Conservation (phyloP, 2,329 filamentous ascomycete genomes). For the Fusarium phyllophilum region DNA sequence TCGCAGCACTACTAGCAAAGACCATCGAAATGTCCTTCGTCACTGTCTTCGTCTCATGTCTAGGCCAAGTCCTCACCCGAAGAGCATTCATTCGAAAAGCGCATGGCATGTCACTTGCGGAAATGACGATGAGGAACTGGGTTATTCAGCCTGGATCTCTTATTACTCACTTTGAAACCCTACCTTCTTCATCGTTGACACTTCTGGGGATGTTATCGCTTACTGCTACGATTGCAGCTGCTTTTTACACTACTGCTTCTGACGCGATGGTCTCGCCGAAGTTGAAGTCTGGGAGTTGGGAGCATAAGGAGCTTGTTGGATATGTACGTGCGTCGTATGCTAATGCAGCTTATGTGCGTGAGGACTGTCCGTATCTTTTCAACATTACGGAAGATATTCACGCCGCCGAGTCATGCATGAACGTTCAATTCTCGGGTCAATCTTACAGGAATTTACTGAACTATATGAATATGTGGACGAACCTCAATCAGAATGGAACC, state of each 20-base stretch:
- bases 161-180: slow-evolving; percentile 73
- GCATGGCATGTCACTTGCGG: slow-evolving; percentile 75
- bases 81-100: slow-evolving; percentile 70
- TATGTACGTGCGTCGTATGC: slow-evolving; percentile 70
- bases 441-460: slow-evolving; percentile 75
- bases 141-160: slow-evolving; percentile 77
- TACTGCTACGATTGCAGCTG: slow-evolving; percentile 70
- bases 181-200: slow-evolving; percentile 71
- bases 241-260: slow-evolving; percentile 81
- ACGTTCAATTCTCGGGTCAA: slow-evolving; percentile 75
- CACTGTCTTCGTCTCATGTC: slow-evolving; percentile 77
- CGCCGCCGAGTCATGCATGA: slow-evolving; percentile 68
- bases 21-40: slow-evolving; percentile 82
- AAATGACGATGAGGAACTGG: slow-evolving; percentile 81
- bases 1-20: slow-evolving; percentile 78
- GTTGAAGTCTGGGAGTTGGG: slow-evolving; percentile 67
- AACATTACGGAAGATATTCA: slow-evolving; percentile 51
- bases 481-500: slow-evolving; percentile 56
- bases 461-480: slow-evolving; percentile 68
- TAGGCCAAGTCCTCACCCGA: slow-evolving; percentile 80
- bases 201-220: slow-evolving; percentile 73
- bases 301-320: slow-evolving; percentile 62
- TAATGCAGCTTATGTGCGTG: slow-evolving; percentile 66
- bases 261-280: slow-evolving; percentile 80
- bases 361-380: slow-evolving; percentile 71